Conservation (phyloP, 345 rosid species). For the Linum tenue region DNA sequence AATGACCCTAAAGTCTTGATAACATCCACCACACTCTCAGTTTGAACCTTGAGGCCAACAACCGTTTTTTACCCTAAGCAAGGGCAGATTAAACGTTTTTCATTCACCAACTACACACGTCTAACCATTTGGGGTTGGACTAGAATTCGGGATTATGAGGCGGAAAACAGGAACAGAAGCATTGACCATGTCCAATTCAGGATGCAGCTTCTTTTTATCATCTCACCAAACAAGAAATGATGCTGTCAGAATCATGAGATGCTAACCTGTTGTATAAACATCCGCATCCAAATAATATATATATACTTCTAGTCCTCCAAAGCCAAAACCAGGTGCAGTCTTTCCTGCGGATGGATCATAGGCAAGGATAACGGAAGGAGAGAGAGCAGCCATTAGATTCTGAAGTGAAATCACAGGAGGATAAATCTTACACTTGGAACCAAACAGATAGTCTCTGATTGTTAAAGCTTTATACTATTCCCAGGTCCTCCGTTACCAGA, state of each 20-base stretch:
- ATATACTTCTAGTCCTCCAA: conserved; percentile 96
- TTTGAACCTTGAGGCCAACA: too few species aligned
- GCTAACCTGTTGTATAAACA: conserved; percentile 61
- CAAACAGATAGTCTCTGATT: conserved; percentile 59
- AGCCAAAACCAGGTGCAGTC: conserved; percentile 91
- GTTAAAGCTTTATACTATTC: conserved; percentile 35
- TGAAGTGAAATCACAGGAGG: conserved; percentile 8
- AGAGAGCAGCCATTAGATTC: conserved; percentile 3
- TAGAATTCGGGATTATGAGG: too few species aligned
- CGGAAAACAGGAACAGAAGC: too few species aligned
- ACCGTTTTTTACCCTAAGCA: too few species aligned
- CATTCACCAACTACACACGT: too few species aligned
- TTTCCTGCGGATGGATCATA: conserved; percentile 68
- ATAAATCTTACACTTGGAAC: conserved; percentile 60
- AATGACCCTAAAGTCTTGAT: too few species aligned
- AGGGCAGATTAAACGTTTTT: too few species aligned
- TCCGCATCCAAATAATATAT: conserved; percentile 88
- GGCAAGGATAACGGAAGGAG: conserved; percentile 3
- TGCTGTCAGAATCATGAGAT: background rate
- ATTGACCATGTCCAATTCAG: too few species aligned
- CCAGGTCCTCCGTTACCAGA: conserved; percentile 41
- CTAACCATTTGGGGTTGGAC: too few species aligned
- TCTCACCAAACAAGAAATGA: background rate
- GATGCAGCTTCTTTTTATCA: too few species aligned
- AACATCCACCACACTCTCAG: too few species aligned